Conservation (phyloP, 2,329 filamentous ascomycete genomes). For the Phialocephala sp. region DNA sequence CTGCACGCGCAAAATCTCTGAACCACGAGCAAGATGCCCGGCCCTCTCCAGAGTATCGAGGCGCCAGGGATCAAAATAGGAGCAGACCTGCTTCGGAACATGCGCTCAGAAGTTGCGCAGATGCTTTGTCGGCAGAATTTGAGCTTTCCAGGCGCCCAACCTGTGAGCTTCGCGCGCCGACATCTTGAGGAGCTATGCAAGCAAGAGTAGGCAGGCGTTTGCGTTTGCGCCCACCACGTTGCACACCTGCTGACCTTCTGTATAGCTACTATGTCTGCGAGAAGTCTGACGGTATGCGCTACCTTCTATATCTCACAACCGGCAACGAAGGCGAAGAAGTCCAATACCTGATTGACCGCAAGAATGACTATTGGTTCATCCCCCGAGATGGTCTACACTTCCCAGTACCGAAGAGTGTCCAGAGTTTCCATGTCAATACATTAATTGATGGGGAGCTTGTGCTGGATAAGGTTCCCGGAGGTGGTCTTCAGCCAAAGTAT, state of each 20-base stretch:
- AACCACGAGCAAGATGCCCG: slow-evolving; percentile 27
- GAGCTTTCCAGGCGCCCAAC: slow-evolving; percentile 88
- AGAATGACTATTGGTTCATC: slow-evolving; percentile 95
- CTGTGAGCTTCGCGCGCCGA: slow-evolving; percentile 84
- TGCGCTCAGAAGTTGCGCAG: slow-evolving; percentile 75
- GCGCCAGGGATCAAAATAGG: slow-evolving; percentile 70
- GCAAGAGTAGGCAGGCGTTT: slow-evolving; percentile 65
- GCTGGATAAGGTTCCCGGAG: slow-evolving; percentile 75
- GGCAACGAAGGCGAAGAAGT: slow-evolving; percentile 68
- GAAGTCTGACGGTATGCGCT: slow-evolving; percentile 95
- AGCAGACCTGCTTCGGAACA: slow-evolving; percentile 60
- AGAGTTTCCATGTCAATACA: slow-evolving; percentile 77
- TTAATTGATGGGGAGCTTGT: slow-evolving; percentile 94
- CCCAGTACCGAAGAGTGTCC: slow-evolving; percentile 69
- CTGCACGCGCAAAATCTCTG: not conserved
- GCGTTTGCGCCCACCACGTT: not conserved
- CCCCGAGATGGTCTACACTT: slow-evolving; percentile 75
- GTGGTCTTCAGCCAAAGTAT: slow-evolving; percentile 75
- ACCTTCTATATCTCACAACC: slow-evolving; percentile 85
- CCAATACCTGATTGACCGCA: slow-evolving; percentile 95
- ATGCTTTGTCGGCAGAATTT: slow-evolving; percentile 73
- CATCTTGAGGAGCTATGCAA: slow-evolving; percentile 83
- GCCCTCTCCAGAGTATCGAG: slow-evolving; percentile 48
- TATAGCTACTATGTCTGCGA: slow-evolving; percentile 92
- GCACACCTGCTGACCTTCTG: slow-evolving; percentile 11